These are phyloP conservation scores for Phytophthora brassicae DNA, from an alignment of 352 stramenopile genomes.

Conservation along the genomic window DNA sequence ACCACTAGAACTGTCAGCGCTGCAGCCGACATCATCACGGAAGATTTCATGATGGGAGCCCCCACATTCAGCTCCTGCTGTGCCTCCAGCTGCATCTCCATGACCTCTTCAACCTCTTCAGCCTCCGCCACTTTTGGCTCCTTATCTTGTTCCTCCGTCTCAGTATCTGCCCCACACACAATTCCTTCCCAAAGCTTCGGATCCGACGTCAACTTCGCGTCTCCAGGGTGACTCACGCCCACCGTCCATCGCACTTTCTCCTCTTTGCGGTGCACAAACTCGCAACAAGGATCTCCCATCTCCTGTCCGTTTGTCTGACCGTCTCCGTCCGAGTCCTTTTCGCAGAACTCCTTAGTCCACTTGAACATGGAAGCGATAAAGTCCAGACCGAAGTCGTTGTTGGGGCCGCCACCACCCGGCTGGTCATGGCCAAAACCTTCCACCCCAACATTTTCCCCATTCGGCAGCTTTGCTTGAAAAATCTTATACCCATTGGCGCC, in stretches of 20 bases:
- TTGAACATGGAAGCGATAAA: slow-evolving; percentile 35
- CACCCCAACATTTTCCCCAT: slow-evolving; percentile 36
- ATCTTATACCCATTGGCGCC: slow-evolving; percentile 20
- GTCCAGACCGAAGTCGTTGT: slow-evolving; percentile 51
- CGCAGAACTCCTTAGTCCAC: slow-evolving; percentile 51
- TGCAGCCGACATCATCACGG: slow-evolving; percentile 26
- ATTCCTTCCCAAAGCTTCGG: slow-evolving; percentile 31
- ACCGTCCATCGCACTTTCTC: slow-evolving; percentile 30
- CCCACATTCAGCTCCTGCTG: slow-evolving; percentile 2
- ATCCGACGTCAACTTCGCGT: slow-evolving; percentile 24
- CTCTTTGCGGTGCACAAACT: slow-evolving; percentile 40
- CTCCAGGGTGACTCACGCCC: slow-evolving; percentile 34
- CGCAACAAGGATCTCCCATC: slow-evolving; percentile 47
- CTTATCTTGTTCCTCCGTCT: background rate
- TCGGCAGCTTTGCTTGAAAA: slow-evolving; percentile 32
- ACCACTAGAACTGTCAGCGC: slow-evolving; percentile 16
- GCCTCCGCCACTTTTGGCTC: background rate
- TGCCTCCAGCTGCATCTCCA: background rate
- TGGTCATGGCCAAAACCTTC: slow-evolving; percentile 34
- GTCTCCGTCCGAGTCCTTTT: slow-evolving; percentile 37
- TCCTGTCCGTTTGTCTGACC: slow-evolving; percentile 33
- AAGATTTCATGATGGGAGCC: slow-evolving; percentile 16
- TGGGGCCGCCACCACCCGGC: slow-evolving; percentile 22
- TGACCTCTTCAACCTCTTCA: background rate
- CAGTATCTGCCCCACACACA: slow-evolving; percentile 14